Conservation (phyloP, 495 filamentous ascomycete genomes). For the Filosporella fistucella region DNA sequence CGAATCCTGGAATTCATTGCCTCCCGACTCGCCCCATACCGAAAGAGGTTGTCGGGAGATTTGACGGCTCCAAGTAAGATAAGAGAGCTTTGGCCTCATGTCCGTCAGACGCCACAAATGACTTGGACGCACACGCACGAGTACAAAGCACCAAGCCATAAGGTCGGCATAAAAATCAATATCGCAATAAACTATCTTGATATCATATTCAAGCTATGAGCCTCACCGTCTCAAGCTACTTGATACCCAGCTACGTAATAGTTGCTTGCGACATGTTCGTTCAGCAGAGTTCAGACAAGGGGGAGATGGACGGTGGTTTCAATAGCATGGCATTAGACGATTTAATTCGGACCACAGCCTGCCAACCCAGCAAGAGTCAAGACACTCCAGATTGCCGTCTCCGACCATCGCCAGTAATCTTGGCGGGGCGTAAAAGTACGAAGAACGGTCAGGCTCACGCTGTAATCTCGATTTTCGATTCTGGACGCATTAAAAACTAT, state of each 20-base stretch:
- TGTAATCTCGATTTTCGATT: not conserved
- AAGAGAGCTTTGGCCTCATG: conserved; percentile 8
- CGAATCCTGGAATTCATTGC: not conserved
- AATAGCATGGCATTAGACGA: too few species aligned
- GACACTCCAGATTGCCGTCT: conserved; percentile 2
- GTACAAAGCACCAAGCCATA: not conserved
- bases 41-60: conserved; percentile 10
- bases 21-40: not conserved
- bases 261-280: too few species aligned
- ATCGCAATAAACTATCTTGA: not conserved
- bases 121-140: not conserved
- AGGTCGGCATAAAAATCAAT: too few species aligned
- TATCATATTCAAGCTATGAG: not conserved
- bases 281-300: too few species aligned
- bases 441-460: too few species aligned
- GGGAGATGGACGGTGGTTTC: too few species aligned
- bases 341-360: not conserved
- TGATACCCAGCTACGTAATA: not conserved
- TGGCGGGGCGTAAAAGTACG: too few species aligned
- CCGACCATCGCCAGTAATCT: too few species aligned
- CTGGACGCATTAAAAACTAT: not conserved
- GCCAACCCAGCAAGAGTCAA: not conserved
- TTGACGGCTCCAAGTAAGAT: conserved; percentile 20
- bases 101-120: not conserved
- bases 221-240: not conserved